Base-by-base conservation (phyloP, 768 basidiomycete species). In the Tricholoma hemisulphureum region DNA sequence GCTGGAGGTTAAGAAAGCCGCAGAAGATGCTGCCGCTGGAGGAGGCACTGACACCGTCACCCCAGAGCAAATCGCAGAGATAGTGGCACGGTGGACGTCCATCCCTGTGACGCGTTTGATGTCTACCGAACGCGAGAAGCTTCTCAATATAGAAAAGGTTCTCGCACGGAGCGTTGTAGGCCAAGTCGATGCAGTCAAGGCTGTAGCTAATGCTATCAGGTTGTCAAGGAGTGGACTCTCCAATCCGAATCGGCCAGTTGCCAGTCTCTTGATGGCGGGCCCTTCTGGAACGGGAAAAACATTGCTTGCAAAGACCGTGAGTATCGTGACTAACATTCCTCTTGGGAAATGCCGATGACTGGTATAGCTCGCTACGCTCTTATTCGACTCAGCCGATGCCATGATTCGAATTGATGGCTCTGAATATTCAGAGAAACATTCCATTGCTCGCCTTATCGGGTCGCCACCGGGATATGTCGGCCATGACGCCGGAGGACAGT, bases 391-490 rank as follows among this genome's bases (percentile, higher is more conserved):
- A 7, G 85, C 90, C 8, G 87, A 94, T 62, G 91, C 92, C 16
- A 89, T 96, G 88, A 91, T 95, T 63, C 87, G 93, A 52, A 85
- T 97, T 64, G 95, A 98, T 65, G 92, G 88, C 64, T 91, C 91
- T 18, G 94, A 98, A 68, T 96, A 98, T 73, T 94, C 93, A 16
- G 93, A 93, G 65, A 82, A 81, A 59, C 80, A 83, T 56, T 79
- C 78, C 2, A 81, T 83, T 52, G 77, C 80, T 31, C 74, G 80
- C 14, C 75, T 83, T 41, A 82, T 82, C 41, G 80, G 81, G 24
- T 77, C 80, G 60, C 91, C 91, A 55, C 89, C 91, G 53, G 91
- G 95, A 35, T 98, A 96, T 68, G 88, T 98, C 39, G 96, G 95
- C 2, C 86, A 96, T 69, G 93, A 96, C 65, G 80, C 85, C 31